Base-by-base conservation (phyloP, 805 yeast species). In the Candida silvatica region DNA sequence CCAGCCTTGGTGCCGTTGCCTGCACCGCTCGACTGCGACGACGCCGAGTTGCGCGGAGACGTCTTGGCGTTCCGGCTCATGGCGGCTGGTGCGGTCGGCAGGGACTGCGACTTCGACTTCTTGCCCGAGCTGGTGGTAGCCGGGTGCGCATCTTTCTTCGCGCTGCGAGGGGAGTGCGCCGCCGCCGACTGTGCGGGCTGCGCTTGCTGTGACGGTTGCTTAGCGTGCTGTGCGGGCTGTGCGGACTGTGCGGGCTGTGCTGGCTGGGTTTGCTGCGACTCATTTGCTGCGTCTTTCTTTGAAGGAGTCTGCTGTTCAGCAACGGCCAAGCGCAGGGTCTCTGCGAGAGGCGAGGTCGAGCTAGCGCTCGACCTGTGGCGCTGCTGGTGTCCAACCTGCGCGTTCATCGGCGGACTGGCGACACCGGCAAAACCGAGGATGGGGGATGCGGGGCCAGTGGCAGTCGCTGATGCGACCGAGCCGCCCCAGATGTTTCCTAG, bases 41-140 rank as follows among this genome's bases (percentile, higher is more conserved):
- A 26, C 32, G 39, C 55, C 45, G 20, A 46, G 34, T 5, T 52
- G 43, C 3, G 45, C 39, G 41, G 41, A 19, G 48, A 53, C n/a
- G n/a, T n/a, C n/a, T n/a, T n/a, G n/a, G n/a, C n/a, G n/a, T n/a
- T n/a, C n/a, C n/a, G n/a, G n/a, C n/a, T n/a, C n/a, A n/a, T n/a
- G 5, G 51, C 46, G n/a, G 36, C 22, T 5, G 56, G 53, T 9
- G 49, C 51, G 4, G 55, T 44, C 17, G 38, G 42, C 52, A 53
- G 47, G 25, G 23, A 24, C 14, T 25, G 35, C 9, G 35, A 16
- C 6, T 15, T 30, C 17, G 19, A 18, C 17, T 16, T 16, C 17
- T 29, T 29, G 22, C 6, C 16, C 12, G 19, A 16, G 4, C n/a
- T 14, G 17, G n/a, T 29, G 24, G 4, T 14, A 17, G 5, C 17